Base-by-base conservation (phyloP, 2,329 filamentous ascomycete genomes). In the Xylaria sp. region DNA sequence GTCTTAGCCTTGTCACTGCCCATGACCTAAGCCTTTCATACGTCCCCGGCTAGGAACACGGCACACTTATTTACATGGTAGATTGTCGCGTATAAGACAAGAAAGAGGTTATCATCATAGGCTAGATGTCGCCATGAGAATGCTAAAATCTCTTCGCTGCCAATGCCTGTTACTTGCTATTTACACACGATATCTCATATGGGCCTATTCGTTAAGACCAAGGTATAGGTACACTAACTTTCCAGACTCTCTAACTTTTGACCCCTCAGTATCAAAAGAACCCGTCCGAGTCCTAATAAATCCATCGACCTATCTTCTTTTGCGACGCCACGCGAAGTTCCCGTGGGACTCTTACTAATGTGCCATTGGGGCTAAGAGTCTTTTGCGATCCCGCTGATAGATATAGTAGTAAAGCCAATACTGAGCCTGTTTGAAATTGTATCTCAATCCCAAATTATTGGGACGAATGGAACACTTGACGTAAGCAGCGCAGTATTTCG, bases 191-290 rank as follows among this genome's bases (percentile, higher is more conserved):
- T 67, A 63, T 64, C 59, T 69, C 61, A 58, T 64, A 48, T 60
- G 39, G 65, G 55, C 33, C 70, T 64, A 64, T 51, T 65, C 13
- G 23, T 55, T 68, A 59, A 65, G 68, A 69, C 66, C 67, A 72
- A 65, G 39, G 69, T 66, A 64, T 66, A 60, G 62, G 67, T 71
- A 69, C 55, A 61, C 59, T 57, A 70, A 49, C 59, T 73, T 71
- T 74, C 70, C 71, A 72, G 63, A 61, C 61, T 58, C 63, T 58
- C 36, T 57, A 43, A 48, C 63, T 65, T 65, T 67, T 43, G 41
- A 70, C 68, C 52, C 67, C 61, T 58, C 66, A 71, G 67, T 73
- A 71, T 71, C 71, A 71, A 63, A 58, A 67, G 70, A 71, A 73
- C 61, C 67, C 70, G 61, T 62, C 55, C 65, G 69, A 71, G 67